A percentile compares a stretch with the other conserved stretches of the same genome.
These are phyloP conservation scores for Calonectria hawksworthii DNA, from an alignment of 2,329 filamentous ascomycete species.

Conservation along the genomic window DNA sequence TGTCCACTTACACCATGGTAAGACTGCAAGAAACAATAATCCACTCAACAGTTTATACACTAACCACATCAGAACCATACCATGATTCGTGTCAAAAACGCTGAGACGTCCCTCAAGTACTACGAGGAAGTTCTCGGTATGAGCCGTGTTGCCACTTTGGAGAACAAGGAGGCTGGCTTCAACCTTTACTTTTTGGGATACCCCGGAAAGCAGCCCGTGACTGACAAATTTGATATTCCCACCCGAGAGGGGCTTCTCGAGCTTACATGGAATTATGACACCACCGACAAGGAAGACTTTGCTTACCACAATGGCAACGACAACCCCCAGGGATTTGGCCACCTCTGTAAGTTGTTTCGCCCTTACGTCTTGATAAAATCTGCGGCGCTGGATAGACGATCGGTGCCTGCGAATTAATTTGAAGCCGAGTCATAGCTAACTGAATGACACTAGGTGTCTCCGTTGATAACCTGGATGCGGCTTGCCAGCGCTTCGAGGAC, in stretches of 20 bases:
- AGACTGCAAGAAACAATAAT: conserved; percentile 16
- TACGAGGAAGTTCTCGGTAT: conserved; percentile 93
- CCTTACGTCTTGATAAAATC: not conserved
- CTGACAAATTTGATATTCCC: conserved; percentile 68
- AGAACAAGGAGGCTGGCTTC: conserved; percentile 80
- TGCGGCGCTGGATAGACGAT: not conserved
- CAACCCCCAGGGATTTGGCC: conserved; percentile 93
- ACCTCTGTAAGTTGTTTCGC: conserved; percentile 77
- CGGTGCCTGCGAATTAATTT: no score
- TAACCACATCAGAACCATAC: conserved; percentile 77
- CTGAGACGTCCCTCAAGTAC: conserved; percentile 80
- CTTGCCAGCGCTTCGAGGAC: conserved; percentile 88
- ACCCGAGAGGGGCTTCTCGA: conserved; percentile 88
- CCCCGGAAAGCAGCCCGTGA: conserved; percentile 66
- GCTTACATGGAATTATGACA: conserved; percentile 87
- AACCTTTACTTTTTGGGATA: conserved; percentile 96
- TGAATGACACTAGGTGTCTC: conserved; percentile 70
- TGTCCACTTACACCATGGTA: conserved; percentile 80
- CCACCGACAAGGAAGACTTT: conserved; percentile 87
- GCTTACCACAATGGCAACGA: conserved; percentile 94
- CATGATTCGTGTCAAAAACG: conserved; percentile 94
- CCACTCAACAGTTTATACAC: not conserved
- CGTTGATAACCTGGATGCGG: conserved; percentile 90
- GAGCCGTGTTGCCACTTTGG: conserved; percentile 80
- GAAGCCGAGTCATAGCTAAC: conserved; percentile 36